Conservation (phyloP, 2,329 filamentous ascomycete species). For the Corynespora cassiicola region DNA sequence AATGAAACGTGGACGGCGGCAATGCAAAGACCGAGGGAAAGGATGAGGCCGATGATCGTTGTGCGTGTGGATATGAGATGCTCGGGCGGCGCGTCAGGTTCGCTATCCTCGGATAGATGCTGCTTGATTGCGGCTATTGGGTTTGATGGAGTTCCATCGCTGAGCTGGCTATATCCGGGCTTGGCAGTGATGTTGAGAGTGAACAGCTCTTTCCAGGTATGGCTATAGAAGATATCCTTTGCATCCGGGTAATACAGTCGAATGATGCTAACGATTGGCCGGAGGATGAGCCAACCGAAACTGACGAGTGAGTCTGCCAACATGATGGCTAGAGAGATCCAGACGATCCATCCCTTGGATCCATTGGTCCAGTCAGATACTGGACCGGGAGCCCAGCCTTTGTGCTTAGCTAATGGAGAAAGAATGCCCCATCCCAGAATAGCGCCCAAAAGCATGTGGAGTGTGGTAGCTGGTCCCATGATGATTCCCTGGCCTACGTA, state of each 20-base stretch:
- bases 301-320: constrained; percentile 90
- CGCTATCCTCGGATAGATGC: constrained; percentile 36
- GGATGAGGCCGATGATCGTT: constrained; percentile 75
- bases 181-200: constrained; percentile 40
- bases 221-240: constrained; percentile 32
- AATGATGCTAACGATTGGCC: constrained; percentile 63
- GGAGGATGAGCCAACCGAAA: constrained; percentile 76
- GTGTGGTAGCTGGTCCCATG: constrained; percentile 93
- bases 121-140: constrained; percentile 39
- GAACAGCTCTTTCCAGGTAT: constrained; percentile 44
- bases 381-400: constrained; percentile 87
- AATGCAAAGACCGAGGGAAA: constrained; percentile 82
- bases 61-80: constrained; percentile 78
- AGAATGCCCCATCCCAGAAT: constrained; percentile 89
- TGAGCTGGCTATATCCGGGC: constrained; percentile 49
- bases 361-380: constrained; percentile 90
- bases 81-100: constrained; percentile 81
- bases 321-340: constrained; percentile 97
- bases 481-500: constrained; percentile 98
- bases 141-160: constrained; percentile 22
- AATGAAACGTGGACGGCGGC: constrained; percentile 83
- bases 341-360: constrained; percentile 98
- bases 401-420: constrained; percentile 84
- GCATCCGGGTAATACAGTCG: constrained; percentile 44
- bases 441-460: constrained; percentile 94